These are phyloP conservation scores for Scheffersomyces spartinae DNA, from an alignment of 805 yeast species.

Conservation along the genomic window DNA sequence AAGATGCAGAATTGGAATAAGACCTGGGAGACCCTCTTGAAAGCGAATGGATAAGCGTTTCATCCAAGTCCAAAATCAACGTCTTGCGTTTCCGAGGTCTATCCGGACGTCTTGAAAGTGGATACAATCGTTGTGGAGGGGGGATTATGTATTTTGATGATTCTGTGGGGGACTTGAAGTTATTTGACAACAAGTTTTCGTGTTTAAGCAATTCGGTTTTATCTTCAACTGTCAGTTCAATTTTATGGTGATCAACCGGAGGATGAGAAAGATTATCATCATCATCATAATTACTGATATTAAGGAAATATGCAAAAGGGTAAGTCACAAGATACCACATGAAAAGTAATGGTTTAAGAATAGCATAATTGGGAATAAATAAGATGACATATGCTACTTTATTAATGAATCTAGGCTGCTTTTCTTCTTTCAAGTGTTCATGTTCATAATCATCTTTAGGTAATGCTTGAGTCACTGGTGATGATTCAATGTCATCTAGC, in stretches of 20 bases:
- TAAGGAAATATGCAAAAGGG: conserved; percentile 38
- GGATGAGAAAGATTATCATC: neutral
- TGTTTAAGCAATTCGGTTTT: conserved; percentile 1
- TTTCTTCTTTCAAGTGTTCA: no score
- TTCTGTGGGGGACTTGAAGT: conserved; percentile 29
- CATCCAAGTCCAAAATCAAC: conserved; percentile 82
- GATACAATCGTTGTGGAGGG: conserved; percentile 33
- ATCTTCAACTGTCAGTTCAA: neutral
- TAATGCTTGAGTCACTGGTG: no score
- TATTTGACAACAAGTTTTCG: conserved; percentile 26
- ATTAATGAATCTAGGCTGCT: neutral
- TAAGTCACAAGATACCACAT: conserved; percentile 41
- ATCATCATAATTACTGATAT: conserved; percentile 1
- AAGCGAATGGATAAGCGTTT: conserved; percentile 85
- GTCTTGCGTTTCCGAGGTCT: conserved; percentile 40
- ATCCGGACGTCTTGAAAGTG: conserved; percentile 29
- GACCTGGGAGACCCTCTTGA: conserved; percentile 50
- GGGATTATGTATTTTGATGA: conserved; percentile 32
- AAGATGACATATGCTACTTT: conserved; percentile 15
- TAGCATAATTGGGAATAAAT: conserved; percentile 37
- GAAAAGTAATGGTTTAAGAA: conserved; percentile 40
- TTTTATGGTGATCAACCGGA: conserved; percentile 1
- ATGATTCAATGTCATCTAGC: no score
- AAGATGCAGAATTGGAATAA: conserved; percentile 20
- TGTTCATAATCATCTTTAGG: no score